Conservation (phyloP, 495 filamentous ascomycete genomes). For the Chaetomium cochliodes region DNA sequence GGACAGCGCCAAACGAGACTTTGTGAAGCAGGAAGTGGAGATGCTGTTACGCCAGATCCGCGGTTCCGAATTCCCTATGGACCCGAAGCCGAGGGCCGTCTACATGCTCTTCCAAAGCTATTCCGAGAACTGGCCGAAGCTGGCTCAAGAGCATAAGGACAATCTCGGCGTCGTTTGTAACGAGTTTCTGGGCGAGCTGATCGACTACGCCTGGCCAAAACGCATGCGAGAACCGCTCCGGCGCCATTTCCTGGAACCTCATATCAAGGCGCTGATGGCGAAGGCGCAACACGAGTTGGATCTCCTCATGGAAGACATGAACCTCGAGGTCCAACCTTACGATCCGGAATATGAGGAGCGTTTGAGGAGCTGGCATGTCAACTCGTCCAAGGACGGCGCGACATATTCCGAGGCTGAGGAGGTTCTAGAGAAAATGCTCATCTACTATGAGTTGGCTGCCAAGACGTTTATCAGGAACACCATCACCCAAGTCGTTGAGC, state of each 20-base stretch:
- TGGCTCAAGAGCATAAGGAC: slow-evolving; percentile 46
- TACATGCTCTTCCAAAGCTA: slow-evolving; percentile 47
- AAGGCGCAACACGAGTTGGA: slow-evolving; percentile 43
- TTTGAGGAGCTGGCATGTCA: slow-evolving; percentile 36
- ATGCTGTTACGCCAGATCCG: slow-evolving; percentile 39
- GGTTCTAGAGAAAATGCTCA: slow-evolving; percentile 47
- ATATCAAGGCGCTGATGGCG: slow-evolving; percentile 39
- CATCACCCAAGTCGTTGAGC: slow-evolving; percentile 43
- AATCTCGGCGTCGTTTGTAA: slow-evolving; percentile 45
- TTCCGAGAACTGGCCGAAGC: slow-evolving; percentile 41
- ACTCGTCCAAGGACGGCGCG: slow-evolving; percentile 29
- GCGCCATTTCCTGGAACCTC: slow-evolving; percentile 37
- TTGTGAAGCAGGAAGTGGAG: slow-evolving; percentile 39
- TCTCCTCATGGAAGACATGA: slow-evolving; percentile 36
- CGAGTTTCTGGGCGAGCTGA: slow-evolving; percentile 44
- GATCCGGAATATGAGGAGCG: slow-evolving; percentile 44
- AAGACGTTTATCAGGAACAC: slow-evolving; percentile 42
- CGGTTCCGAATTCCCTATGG: slow-evolving; percentile 45
- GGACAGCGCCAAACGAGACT: slow-evolving; percentile 34
- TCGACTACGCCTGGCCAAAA: slow-evolving; percentile 44
- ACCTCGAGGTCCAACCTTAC: slow-evolving; percentile 45
- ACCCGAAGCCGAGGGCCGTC: slow-evolving; percentile 42
- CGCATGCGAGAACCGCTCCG: slow-evolving; percentile 43
- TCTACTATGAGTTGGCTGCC: slow-evolving; percentile 43
- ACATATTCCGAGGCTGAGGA: slow-evolving; percentile 40